Evolutionary conservation across 495 filamentous ascomycete species (phyloP), one percentile per base, ranked within the genome.

Genomic region (Apiosordaria backusii): DNA sequence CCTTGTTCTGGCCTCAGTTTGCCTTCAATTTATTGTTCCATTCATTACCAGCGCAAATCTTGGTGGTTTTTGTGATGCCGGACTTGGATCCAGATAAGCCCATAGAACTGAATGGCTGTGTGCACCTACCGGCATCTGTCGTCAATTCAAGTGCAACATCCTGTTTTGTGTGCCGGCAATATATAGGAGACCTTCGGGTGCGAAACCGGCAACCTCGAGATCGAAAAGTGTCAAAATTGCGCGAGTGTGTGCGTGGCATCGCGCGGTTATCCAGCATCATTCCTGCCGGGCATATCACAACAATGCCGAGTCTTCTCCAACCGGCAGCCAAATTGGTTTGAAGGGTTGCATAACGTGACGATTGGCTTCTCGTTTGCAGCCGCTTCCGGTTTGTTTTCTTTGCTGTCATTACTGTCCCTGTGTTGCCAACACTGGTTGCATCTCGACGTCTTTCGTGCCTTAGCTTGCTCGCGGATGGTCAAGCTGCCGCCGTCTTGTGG

Each of bases 371-470:
- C 22, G 58, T 64, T 57, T 61, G 19, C 25, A n/a, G 4, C 57
- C 61, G 57, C 65, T 70, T 70, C 65, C 65, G 68, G 45, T 63
- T 58, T 65, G 55, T 67, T 64, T 60, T 70, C 50, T 62, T 63
- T 61, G 21, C 52, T 68, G 9, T 50, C 54, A 13, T 35, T 26
- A 16, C 29, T 23, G 59, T 55, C 53, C 50, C 25, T 63, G 57
- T 40, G 50, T 61, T 24, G 52, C 22, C 60, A 40, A 63, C 54
- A 25, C 60, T 18, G 10, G 19, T 4, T 62, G 26, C 29, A 26
- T 50, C 57, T 40, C 26, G 59, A 27, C 25, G 26, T 19, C 59
- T n/a, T n/a, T 3, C 59, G n/a, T 45, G 26, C 59, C 26, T 61
- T 65, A 61, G 63, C 35, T 54, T 22, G 45, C 50, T 50, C 35